Evolutionary conservation across 371 early-diverging fungal genomes (phyloP).

Genomic region (Batkoa obscura): DNA sequence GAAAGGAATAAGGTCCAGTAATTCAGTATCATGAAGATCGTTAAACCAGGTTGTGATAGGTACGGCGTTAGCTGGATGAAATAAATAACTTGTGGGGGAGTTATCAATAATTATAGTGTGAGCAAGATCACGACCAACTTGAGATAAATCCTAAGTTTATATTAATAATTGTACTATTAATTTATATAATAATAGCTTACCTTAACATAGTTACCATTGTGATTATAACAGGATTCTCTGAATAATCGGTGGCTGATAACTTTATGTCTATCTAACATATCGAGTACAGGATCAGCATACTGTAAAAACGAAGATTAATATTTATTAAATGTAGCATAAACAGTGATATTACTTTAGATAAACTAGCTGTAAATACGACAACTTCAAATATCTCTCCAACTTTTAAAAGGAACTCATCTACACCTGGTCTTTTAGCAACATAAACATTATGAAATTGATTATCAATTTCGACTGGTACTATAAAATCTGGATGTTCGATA

Average conservation of each 20-base stretch:
- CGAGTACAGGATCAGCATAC: conserved; percentile 94
- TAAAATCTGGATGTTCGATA: conserved; percentile 43
- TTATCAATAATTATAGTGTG: conserved; percentile 71
- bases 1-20: conserved; percentile 82
- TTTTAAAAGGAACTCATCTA: conserved; percentile 72
- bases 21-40: conserved; percentile 85
- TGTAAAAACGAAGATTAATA: conserved; percentile 13
- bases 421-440: conserved; percentile 88
- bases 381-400: conserved; percentile 81
- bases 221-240: conserved; percentile 84
- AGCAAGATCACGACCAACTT: conserved; percentile 60
- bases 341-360: conserved; percentile 52
- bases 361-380: conserved; percentile 89
- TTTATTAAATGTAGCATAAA: neutral
- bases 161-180: neutral
- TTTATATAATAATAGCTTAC: conserved; percentile 14
- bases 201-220: conserved; percentile 92
- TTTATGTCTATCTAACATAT: conserved; percentile 66
- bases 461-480: conserved; percentile 80
- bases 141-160: conserved; percentile 39
- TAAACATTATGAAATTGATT: conserved; percentile 79
- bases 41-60: conserved; percentile 93
- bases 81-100: conserved; percentile 85
- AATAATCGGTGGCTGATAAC: conserved; percentile 81
- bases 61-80: conserved; percentile 87